Base-by-base conservation (phyloP, 495 filamentous ascomycete genomes). In the Penicillium robsamsonii region DNA sequence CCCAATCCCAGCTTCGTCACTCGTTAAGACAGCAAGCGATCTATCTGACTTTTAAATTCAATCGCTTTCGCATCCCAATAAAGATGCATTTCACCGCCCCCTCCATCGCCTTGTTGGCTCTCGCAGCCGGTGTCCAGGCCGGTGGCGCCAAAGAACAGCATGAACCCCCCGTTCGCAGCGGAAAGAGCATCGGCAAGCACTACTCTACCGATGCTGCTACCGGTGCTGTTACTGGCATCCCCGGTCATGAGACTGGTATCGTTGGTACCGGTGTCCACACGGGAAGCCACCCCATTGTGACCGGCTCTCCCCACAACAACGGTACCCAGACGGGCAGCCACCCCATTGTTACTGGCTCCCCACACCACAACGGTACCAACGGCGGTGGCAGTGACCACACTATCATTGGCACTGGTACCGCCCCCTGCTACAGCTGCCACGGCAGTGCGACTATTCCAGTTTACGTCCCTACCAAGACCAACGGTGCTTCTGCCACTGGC, bases 21-120 rank as follows among this genome's bases (percentile, higher is more conserved):
- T 68, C 63, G 63, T 64, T 67, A 50, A 50, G 58, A 62, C 55
- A 55, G 60, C 50, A 65, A 55, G 56, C 56, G 3, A 29, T 7
- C 54, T n/a, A 20, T 43, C 45, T 53, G 22, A 35, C 52, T 58
- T 59, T 37, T 58, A 61, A 31, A 55, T 56, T 33, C 65, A 61
- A 62, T 62, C 63, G 63, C 59, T 62, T 64, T 46, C 54, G 5
- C 33, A 33, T 17, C 46, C 46, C 55, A 25, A 61, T 33, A 27
- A 64, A 58, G 45, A 69, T 69, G 66, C 46, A 67, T 52, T 69
- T 69, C 61, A 55, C 65, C 22, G 47, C 59, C 18, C 46, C 57
- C 38, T 17, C 61, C 38, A 40, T 70, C 24, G 51, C 63, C 46
- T 22, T 68, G 54, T 48, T 68, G 42, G 65, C 68, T 35, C 53